phyloP scores from a whole-genome alignment of 805 yeast species.

The Starmerella davenportii region DNA sequence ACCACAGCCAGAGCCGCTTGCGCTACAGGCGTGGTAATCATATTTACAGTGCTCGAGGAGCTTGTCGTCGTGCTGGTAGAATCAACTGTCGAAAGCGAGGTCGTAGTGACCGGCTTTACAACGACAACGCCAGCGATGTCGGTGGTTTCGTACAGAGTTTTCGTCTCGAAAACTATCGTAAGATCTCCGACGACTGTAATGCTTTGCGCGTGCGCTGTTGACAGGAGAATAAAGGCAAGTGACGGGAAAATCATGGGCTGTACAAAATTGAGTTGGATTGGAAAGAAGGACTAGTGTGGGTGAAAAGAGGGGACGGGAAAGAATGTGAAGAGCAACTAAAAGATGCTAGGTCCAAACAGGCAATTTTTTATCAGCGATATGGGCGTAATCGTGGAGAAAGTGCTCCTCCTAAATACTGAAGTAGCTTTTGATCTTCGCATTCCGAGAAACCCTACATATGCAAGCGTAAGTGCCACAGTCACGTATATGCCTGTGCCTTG shows the following conservation, averaged over 20 bases:
- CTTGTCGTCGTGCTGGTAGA: not conserved
- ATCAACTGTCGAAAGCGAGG: not conserved
- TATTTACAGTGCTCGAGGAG: not conserved
- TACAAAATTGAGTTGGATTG: not conserved
- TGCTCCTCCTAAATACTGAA: not conserved
- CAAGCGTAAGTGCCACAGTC: not conserved
- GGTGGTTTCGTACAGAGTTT: conserved; percentile 1
- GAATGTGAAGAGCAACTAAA: not conserved
- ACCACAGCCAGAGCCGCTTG: too few species aligned
- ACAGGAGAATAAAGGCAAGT: conserved; percentile 25
- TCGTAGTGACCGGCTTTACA: not conserved
- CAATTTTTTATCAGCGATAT: not conserved
- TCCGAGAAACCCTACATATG: not conserved
- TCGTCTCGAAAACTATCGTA: conserved; percentile 2
- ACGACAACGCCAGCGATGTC: not conserved
- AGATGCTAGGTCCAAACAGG: not conserved
- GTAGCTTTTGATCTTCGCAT: not conserved
- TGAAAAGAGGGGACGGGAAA: not conserved
- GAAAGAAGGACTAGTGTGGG: not conserved
- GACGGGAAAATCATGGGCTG: not conserved
- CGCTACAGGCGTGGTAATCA: not conserved
- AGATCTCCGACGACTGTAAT: not conserved
- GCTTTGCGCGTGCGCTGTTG: conserved; percentile 32
- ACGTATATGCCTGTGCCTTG: too few species aligned
- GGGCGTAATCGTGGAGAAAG: not conserved